Evolutionary conservation across 768 basidiomycete species (phyloP), one percentile per base, ranked within the genome.

Genomic region (Dentipellis sp.): DNA sequence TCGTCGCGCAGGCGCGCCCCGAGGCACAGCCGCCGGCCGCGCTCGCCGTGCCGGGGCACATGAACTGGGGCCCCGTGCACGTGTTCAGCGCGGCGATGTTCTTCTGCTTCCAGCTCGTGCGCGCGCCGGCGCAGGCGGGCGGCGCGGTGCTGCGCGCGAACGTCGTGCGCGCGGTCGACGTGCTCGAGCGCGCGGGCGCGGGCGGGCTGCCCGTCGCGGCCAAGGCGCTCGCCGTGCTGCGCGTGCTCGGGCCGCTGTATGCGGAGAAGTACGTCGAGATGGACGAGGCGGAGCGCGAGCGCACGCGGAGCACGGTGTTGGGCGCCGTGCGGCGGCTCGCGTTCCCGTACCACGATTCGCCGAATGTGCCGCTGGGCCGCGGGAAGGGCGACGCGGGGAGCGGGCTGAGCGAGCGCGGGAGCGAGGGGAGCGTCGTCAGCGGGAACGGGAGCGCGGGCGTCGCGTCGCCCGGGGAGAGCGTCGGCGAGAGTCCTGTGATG

Each of bases 21-120:
- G 86, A 88, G 66, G 83, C 84, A 65, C 70, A 84, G 42, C 78
- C 78, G 35, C 84, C 83, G 52, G 75, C 78, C 10, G 76, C 82
- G 9, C 71, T 85, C 58, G 78, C 83, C 10, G 84, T 87, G 10
- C 84, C 85, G 39, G 86, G 84, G 1, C 88, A 89, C 68, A 82
- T 88, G 80, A 81, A 79, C 62, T 87, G 86, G 86, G 83, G 81
- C 3, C 84, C 84, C 0, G 81, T 83, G 67, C 86, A 89, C 64
- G 79, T 81, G 59, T 89, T 89, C 71, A 82, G 83, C 42, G 85
- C 87, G 21, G 85, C 84, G 46, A 88, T 89, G 84, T 89, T 88
- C 69, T 88, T 88, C 75, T 84, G 84, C 14, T 88, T 88, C 70
- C 87, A 88, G 63, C 76, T 88, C 45, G 84, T 89, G 62, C 77